phyloP scores from a whole-genome alignment of 1,284 basidiomycete species.

The Ganoderma sinense region DNA sequence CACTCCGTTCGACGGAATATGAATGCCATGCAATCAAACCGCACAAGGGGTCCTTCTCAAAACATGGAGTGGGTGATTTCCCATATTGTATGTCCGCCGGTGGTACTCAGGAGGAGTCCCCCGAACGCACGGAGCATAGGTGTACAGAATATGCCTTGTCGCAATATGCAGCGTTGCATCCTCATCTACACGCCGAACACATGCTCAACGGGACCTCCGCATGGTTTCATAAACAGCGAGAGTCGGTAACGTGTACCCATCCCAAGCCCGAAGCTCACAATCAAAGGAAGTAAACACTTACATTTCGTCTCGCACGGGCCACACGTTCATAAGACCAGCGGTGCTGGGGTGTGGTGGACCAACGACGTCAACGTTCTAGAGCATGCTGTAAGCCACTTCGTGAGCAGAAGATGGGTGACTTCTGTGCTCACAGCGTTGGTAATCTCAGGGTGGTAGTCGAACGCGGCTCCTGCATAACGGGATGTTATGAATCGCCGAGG shows the following conservation, averaged over 20 bases:
- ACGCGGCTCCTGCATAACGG: constrained; percentile 58
- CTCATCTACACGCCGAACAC: no score
- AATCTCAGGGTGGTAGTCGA: constrained; percentile 79
- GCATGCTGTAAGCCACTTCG: background rate
- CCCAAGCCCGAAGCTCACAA: no score
- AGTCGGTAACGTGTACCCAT: background rate
- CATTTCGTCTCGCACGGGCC: constrained; percentile 73
- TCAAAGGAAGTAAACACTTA: constrained; percentile 30
- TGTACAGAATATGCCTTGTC: background rate
- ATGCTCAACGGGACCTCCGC: background rate
- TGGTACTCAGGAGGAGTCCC: no score
- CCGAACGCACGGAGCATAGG: background rate
- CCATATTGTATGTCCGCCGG: no score
- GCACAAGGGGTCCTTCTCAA: no score
- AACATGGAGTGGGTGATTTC: no score
- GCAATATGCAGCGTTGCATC: no score
- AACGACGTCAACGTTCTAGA: constrained; percentile 69
- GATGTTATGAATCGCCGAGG: background rate
- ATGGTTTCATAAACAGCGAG: background rate
- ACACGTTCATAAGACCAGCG: constrained; percentile 65
- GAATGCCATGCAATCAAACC: background rate
- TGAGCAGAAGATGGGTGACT: background rate
- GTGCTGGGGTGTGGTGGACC: constrained; percentile 73
- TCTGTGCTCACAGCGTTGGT: constrained; percentile 60
- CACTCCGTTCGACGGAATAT: background rate